These are phyloP conservation scores for Medicago arabica DNA, from an alignment of 306 rosid genomes.

Conservation along the genomic window DNA sequence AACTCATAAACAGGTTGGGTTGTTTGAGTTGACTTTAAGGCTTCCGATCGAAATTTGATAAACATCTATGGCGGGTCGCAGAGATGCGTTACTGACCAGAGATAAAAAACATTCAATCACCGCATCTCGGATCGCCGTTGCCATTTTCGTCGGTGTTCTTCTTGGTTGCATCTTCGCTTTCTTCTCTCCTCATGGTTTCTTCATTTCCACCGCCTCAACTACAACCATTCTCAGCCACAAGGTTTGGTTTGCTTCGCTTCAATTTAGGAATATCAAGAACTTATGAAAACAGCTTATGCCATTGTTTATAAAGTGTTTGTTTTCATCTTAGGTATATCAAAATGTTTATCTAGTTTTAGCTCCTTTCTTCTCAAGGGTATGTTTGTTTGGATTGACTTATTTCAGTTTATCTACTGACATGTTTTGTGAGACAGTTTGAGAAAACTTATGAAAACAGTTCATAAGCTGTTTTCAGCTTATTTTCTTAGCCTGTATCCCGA, in stretches of 20 bases:
- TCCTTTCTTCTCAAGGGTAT: neutral
- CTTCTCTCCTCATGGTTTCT: slow-evolving; percentile 58
- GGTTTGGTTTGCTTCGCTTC: slow-evolving; percentile 48
- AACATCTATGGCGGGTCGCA: slow-evolving; percentile 70
- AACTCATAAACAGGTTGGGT: no score
- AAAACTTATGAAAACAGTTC: no score
- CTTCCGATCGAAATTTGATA: neutral
- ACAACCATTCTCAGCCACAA: slow-evolving; percentile 44
- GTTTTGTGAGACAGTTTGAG: no score
- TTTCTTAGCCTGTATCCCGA: no score
- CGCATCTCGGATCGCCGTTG: slow-evolving; percentile 58
- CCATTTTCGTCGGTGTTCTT: slow-evolving; percentile 63
- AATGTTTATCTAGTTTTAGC: neutral
- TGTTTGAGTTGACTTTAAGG: slow-evolving; percentile 14
- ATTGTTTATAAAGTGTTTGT: no score
- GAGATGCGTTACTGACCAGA: slow-evolving; percentile 58
- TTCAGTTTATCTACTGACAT: no score
- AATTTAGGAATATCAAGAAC: neutral
- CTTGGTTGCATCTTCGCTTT: slow-evolving; percentile 71
- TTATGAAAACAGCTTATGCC: no score
- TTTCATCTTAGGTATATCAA: neutral
- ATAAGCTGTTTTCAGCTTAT: no score
- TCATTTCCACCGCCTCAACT: slow-evolving; percentile 47
- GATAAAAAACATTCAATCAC: slow-evolving; percentile 62
- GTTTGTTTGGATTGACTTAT: no score